Conservation (phyloP, 176 grass and related monocot species). For the Hordeum marinum region DNA sequence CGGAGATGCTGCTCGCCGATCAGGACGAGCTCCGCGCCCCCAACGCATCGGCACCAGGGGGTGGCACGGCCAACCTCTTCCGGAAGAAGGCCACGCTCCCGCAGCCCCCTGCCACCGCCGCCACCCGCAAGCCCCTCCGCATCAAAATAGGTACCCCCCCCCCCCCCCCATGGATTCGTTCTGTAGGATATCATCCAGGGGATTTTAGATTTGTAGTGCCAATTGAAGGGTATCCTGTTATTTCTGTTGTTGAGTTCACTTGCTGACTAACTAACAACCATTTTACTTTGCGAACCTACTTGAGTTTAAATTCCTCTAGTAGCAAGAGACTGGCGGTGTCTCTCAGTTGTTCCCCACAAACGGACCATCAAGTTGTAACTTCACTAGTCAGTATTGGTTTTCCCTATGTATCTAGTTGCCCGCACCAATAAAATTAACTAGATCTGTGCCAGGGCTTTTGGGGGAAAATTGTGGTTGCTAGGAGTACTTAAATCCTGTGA, state of each 20-base stretch:
- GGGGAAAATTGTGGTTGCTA: not conserved
- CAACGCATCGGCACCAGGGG: slow-evolving; percentile 24
- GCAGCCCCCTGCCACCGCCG: slow-evolving; percentile 45
- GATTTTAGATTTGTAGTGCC: not conserved
- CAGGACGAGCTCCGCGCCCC: slow-evolving; percentile 44
- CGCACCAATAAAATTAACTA: not conserved
- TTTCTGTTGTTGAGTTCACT: not conserved
- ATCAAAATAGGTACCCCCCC: slow-evolving; percentile 75
- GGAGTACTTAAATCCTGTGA: not conserved
- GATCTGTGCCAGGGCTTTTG: slow-evolving; percentile 11
- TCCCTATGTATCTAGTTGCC: not conserved
- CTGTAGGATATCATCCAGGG: not conserved
- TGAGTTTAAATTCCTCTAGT: slow-evolving; percentile 8
- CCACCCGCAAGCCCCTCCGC: slow-evolving; percentile 76
- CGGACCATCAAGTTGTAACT: not conserved
- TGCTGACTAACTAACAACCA: not conserved
- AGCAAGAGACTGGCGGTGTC: not conserved
- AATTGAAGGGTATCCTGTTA: slow-evolving; percentile 14
- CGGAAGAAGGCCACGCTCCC: slow-evolving; percentile 92
- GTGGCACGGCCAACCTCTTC: slow-evolving; percentile 78
- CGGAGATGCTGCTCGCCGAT: slow-evolving; percentile 59
- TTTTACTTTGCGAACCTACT: not conserved
- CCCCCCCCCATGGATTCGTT: not conserved
- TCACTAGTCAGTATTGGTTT: not conserved
- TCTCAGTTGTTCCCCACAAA: not conserved